Evolutionary conservation across 23 red algal genomes (phyloP).

Genomic region (Agarophyton chilense): DNA sequence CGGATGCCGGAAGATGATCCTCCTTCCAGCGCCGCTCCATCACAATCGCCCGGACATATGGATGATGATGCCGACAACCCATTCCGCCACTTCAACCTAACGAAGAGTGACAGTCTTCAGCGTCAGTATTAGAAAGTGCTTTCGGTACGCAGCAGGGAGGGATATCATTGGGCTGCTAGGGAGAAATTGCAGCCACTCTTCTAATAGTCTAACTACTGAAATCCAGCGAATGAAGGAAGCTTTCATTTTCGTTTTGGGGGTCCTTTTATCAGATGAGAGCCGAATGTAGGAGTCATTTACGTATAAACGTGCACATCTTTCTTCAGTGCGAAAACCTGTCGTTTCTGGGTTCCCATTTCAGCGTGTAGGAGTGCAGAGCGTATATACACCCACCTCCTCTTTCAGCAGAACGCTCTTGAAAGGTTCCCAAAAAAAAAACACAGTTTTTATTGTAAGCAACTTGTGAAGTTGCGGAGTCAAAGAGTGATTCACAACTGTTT

Average conservation of each 20-base stretch:
- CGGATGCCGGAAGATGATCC: conserved; percentile 61
- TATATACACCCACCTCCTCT: too few relatives aligned
- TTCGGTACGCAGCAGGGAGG: conserved; percentile 13
- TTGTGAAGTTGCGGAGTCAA: neutral
- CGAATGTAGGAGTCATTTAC: neutral
- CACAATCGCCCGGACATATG: neutral
- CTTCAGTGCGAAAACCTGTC: neutral
- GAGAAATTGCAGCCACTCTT: conserved; percentile 15
- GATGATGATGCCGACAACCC: conserved; percentile 62
- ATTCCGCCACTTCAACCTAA: conserved; percentile 82
- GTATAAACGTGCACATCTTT: conserved; percentile 22
- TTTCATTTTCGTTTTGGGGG: conserved; percentile 38
- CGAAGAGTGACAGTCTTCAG: conserved; percentile 35
- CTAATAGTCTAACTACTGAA: conserved; percentile 34
- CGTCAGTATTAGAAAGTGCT: conserved; percentile 45
- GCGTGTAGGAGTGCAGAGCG: too few relatives aligned
- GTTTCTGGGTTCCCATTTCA: too few relatives aligned
- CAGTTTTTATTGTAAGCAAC: too few relatives aligned
- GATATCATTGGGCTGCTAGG: conserved; percentile 3
- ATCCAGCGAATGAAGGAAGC: conserved; percentile 1
- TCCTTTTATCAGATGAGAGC: conserved; percentile 14
- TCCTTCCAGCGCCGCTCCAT: neutral
- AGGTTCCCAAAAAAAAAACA: too few relatives aligned
- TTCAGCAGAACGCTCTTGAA: too few relatives aligned
- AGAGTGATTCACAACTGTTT: neutral